These are phyloP conservation scores for Linnemannia zychae DNA, from an alignment of 192 early-diverging fungal genomes.

Conservation along the genomic window DNA sequence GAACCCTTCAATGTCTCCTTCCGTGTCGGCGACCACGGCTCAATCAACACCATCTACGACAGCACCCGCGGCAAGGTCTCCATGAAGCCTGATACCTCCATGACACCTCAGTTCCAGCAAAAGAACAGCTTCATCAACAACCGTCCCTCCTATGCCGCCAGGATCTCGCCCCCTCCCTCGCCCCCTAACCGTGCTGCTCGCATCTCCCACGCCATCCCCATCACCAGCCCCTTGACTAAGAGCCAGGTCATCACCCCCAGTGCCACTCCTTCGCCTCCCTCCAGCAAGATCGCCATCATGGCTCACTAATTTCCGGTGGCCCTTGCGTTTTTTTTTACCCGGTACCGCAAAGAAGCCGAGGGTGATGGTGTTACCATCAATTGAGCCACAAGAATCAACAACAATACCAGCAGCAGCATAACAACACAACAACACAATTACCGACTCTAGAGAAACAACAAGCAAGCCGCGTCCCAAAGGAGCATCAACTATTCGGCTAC, in stretches of 20 bases:
- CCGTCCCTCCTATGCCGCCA: constrained; percentile 42
- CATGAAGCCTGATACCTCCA: constrained; percentile 29
- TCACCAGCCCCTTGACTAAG: constrained; percentile 49
- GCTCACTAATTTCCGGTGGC: constrained; percentile 24
- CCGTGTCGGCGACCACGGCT: constrained; percentile 79
- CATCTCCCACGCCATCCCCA: constrained; percentile 46
- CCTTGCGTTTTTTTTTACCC: background rate
- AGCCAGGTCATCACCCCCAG: constrained; percentile 40
- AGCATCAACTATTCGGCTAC: background rate
- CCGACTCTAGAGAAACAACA: background rate
- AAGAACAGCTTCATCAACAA: constrained; percentile 10
- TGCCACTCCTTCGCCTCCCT: constrained; percentile 37
- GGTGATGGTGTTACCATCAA: background rate
- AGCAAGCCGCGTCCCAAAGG: background rate
- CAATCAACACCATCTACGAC: constrained; percentile 76
- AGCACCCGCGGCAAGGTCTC: constrained; percentile 58
- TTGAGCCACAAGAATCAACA: background rate
- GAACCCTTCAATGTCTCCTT: constrained; percentile 81
- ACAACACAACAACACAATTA: background rate
- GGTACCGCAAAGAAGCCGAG: background rate
- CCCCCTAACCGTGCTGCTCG: constrained; percentile 24
- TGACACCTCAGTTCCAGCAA: constrained; percentile 7
- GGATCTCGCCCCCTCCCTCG: constrained; percentile 51
- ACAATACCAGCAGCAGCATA: background rate
- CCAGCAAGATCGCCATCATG: constrained; percentile 50